These are phyloP conservation scores for Aspergillus panamensis DNA, from an alignment of 495 filamentous ascomycete genomes.

Conservation along the genomic window DNA sequence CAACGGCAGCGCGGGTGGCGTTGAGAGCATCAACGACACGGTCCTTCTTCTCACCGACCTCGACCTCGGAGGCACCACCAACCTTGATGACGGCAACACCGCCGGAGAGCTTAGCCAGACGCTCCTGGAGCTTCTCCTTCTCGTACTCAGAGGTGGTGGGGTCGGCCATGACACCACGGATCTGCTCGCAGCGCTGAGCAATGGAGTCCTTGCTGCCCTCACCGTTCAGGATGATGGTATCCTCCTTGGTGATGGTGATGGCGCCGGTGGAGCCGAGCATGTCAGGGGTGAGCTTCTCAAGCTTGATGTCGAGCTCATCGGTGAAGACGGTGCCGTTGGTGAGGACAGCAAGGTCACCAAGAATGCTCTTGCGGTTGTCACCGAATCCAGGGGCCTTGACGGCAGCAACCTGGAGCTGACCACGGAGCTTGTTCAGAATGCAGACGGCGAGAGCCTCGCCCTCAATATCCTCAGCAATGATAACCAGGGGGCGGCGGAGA, in stretches of 20 bases:
- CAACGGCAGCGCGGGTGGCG: slow-evolving; percentile 95
- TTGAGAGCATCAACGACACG: slow-evolving; percentile 97
- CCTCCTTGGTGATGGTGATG: slow-evolving; percentile 99
- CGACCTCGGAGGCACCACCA: slow-evolving; percentile 93
- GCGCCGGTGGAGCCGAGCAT: slow-evolving; percentile 96
- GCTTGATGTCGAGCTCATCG: slow-evolving; percentile 96
- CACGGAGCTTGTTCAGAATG: slow-evolving; percentile 99
- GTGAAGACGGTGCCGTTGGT: slow-evolving; percentile 98
- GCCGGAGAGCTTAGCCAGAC: slow-evolving; percentile 97
- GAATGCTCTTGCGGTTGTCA: slow-evolving; percentile 99
- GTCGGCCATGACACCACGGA: slow-evolving; percentile 94
- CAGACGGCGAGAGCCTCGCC: slow-evolving; percentile 97
- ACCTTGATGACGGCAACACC: slow-evolving; percentile 99
- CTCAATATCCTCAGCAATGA: slow-evolving; percentile 98
- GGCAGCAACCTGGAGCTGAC: slow-evolving; percentile 95
- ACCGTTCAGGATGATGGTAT: slow-evolving; percentile 97
- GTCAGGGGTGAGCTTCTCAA: slow-evolving; percentile 93
- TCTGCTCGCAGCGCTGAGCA: slow-evolving; percentile 95
- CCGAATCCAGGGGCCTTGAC: slow-evolving; percentile 99
- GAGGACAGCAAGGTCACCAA: slow-evolving; percentile 90
- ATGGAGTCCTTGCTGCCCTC: slow-evolving; percentile 95
- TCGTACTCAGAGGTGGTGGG: slow-evolving; percentile 95
- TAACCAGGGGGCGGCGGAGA: slow-evolving; percentile 89
- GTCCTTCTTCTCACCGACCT: slow-evolving; percentile 99
- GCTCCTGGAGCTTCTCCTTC: slow-evolving; percentile 99